A percentile compares a stretch with the other conserved stretches of the same genome.
Evolutionary conservation across 2,329 filamentous ascomycete genomes (phyloP).

Genomic region (Pyrenophora tritici-repentis): DNA sequence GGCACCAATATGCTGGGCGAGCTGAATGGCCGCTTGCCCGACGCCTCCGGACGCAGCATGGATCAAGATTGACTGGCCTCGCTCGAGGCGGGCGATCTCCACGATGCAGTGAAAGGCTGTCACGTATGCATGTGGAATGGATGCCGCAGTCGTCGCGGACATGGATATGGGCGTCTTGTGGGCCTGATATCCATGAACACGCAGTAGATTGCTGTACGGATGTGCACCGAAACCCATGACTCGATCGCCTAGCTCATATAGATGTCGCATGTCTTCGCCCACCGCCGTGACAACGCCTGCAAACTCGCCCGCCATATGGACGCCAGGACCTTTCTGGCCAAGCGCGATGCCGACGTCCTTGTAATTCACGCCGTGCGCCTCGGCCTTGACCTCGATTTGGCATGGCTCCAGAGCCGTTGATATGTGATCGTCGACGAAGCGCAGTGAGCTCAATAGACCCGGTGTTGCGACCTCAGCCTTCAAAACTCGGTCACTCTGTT

Average conservation of each 20-base stretch:
- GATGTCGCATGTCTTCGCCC: too few species aligned
- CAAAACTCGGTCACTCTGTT: too few species aligned
- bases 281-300: not conserved
- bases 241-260: not conserved
- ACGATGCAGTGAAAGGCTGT: not conserved
- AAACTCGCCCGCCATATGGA: not conserved
- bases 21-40: not conserved
- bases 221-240: not conserved
- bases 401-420: too few species aligned
- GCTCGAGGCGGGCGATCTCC: not conserved
- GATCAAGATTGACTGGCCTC: not conserved
- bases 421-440: too few species aligned
- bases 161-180: not conserved
- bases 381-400: too few species aligned
- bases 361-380: too few species aligned
- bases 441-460: too few species aligned
- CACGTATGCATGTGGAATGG: not conserved
- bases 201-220: not conserved
- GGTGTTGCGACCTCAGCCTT: too few species aligned
- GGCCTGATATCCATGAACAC: too few species aligned
- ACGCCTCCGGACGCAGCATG: not conserved
- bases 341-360: not conserved
- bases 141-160: not conserved
- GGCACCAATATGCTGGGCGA: not conserved
- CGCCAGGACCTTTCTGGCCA: not conserved